Base-by-base conservation (phyloP, 345 rosid genomes). In the Salix dunnii region DNA sequence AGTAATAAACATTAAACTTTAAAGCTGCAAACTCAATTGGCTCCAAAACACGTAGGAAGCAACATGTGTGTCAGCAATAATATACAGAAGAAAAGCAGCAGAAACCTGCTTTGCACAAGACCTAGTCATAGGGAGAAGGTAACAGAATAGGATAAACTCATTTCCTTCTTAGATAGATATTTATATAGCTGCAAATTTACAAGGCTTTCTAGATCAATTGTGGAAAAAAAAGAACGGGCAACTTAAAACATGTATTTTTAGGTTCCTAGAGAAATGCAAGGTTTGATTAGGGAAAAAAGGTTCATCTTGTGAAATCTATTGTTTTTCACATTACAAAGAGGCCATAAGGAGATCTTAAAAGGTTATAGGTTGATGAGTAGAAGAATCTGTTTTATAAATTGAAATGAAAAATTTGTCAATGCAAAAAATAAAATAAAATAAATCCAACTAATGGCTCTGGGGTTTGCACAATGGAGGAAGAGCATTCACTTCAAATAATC, bases 1-100 rank as follows among this genome's bases (percentile, higher is more conserved):
- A 6, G 3, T 18, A 51, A 62, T 46, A 27, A 48, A 46, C 7
- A 25, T 7, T 25, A 48, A 65, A 48, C 43, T 18, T 61, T 25
- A 62, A 42, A 73, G 74, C 46, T 74, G 62, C 21, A 46, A 63
- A 74, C 43, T 28, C 46, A 11, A 67, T 23, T 14, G 55, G 53
- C 35, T 42, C 46, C 28, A 30, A 2, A 36, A 67, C 70, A 67
- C 36, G 46, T 35, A 21, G 70, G 46, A 67, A 67, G 46, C 12
- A 67, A 6, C 4, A 36, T 25, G 21, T 4, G 1, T 68, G 12
- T 3, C 42, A 42, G 35, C 8, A 69, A 43, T 14, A 43, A 7
- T 16, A 14, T 20, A 69, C 33, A 69, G 7, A 66, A 66, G 38
- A n/a, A 33, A 17, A 31, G 17, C 4, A 70, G 60, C 73, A 25